Percentiles rank a stretch among this genome's conserved stretches.
These are phyloP conservation scores for Daldinia decipiens DNA, from an alignment of 495 filamentous ascomycete species.

Conservation along the genomic window DNA sequence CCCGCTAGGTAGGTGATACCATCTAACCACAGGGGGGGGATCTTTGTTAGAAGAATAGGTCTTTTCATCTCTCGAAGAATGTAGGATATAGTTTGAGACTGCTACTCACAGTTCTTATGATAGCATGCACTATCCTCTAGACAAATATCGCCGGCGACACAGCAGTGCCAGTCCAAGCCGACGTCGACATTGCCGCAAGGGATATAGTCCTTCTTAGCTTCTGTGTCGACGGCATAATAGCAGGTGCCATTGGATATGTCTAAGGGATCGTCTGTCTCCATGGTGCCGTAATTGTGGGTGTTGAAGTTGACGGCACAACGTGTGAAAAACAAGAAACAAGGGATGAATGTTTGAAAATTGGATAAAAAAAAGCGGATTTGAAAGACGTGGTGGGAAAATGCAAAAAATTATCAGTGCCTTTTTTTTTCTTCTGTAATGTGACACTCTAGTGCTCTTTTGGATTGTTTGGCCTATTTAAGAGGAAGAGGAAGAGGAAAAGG, in stretches of 20 bases:
- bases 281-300: constrained; percentile 18
- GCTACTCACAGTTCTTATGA: constrained; percentile 28
- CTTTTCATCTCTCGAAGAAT: not conserved
- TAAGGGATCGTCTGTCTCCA: constrained; percentile 13
- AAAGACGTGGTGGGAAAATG: not conserved
- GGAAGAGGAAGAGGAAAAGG: not conserved
- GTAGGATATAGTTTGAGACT: too few species aligned
- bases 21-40: constrained; percentile 4
- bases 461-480: constrained; percentile 16
- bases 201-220: constrained; percentile 36
- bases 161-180: constrained; percentile 44
- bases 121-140: constrained; percentile 36
- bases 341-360: not conserved
- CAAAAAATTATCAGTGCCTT: not conserved
- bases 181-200: constrained; percentile 52
- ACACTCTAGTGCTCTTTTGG: constrained; percentile 7
- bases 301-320: not conserved
- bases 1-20: constrained; percentile 46
- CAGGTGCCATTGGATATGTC: constrained; percentile 54
- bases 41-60: not conserved
- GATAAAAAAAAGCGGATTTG: constrained; percentile 8
- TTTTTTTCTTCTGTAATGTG: constrained; percentile 2
- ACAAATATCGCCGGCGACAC: constrained; percentile 43
- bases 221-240: constrained; percentile 31
- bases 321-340: not conserved